phyloP scores from a whole-genome alignment of 176 grass and related monocot genomes.

The Metroxylon sagu region DNA sequence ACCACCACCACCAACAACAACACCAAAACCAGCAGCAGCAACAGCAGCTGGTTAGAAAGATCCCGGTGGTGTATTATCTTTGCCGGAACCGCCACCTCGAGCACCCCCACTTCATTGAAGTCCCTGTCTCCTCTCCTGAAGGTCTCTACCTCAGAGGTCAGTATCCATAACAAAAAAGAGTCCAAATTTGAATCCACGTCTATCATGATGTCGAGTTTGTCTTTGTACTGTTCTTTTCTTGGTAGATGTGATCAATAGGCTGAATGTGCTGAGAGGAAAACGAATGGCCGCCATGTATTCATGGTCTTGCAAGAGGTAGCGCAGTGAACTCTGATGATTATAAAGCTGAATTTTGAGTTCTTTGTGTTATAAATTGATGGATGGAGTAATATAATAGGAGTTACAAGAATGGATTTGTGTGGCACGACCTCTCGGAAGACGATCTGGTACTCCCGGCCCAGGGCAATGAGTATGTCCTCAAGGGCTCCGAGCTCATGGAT shows the following conservation, averaged over 20 bases:
- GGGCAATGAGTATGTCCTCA: slow-evolving; percentile 28
- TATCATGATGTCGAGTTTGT: slow-evolving; percentile 2
- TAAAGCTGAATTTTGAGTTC: not conserved
- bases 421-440: slow-evolving; percentile 26
- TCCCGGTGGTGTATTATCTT: slow-evolving; percentile 93
- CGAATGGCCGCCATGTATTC: slow-evolving; percentile 87
- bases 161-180: slow-evolving; percentile 1
- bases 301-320: slow-evolving; percentile 97
- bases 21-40: slow-evolving; percentile 6
- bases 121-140: slow-evolving; percentile 60
- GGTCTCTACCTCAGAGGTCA: slow-evolving; percentile 90
- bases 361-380: not conserved
- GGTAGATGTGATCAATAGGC: slow-evolving; percentile 79
- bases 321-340: not conserved
- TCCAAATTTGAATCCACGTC: slow-evolving; percentile 1
- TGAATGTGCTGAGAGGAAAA: slow-evolving; percentile 80
- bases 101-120: slow-evolving; percentile 99
- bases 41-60: slow-evolving; percentile 26
- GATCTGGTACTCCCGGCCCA: slow-evolving; percentile 18
- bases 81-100: slow-evolving; percentile 79
- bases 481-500: slow-evolving; percentile 25
- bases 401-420: slow-evolving; percentile 27
- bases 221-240: slow-evolving; percentile 12
- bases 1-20: slow-evolving; percentile 16
- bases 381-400: slow-evolving; percentile 6